Base-by-base conservation (phyloP, 129 eudicot genomes). In the Flaveria brownii region DNA sequence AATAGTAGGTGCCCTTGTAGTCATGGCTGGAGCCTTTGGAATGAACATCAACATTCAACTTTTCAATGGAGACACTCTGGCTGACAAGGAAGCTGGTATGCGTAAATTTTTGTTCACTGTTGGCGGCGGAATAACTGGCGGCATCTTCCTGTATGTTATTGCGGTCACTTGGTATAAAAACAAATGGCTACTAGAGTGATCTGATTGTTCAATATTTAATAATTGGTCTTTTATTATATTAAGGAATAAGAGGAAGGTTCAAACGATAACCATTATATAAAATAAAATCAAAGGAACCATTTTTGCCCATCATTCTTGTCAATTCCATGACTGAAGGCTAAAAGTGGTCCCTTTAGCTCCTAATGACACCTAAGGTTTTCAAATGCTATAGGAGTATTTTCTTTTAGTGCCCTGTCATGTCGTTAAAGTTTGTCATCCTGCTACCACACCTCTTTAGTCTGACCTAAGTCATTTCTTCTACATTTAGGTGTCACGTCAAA, bases 11-110 rank as follows among this genome's bases (percentile, higher is more conserved):
- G 70, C 70, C 3, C 47, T 64, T 8, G 70, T 64, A 17, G 70
- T 64, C 20, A 33, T 64, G 46, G 70, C 47, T 15, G 70, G 70
- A 30, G 70, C 47, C 13, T 64, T 64, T 64, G 70, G 70, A 33
- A 64, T 64, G 70, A 64, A 64, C 47, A 64, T 64, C 18, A 64
- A 17, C 20, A 64, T 64, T 64, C 7, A 33, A 20, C 70, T 64
- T 15, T 64, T 64, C n/a, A 62, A 62, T 10, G 70, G 70, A 28
- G 47, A 65, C 70, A 65, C 50, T 41, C 70, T 49, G 9, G 14
- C 49, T 2, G 47, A 46, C 14, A 50, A 50, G 55, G 55, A 50
- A 13, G 55, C 6, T 50, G 55, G 55, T 14, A 50, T 50, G 55
- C 55, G 55, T 50, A 13, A 1, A 50, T 50, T 50, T 50, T 14